These are phyloP conservation scores for Ampelocalamus luodianensis DNA, from an alignment of 176 grass and related monocot species.

Conservation along the genomic window DNA sequence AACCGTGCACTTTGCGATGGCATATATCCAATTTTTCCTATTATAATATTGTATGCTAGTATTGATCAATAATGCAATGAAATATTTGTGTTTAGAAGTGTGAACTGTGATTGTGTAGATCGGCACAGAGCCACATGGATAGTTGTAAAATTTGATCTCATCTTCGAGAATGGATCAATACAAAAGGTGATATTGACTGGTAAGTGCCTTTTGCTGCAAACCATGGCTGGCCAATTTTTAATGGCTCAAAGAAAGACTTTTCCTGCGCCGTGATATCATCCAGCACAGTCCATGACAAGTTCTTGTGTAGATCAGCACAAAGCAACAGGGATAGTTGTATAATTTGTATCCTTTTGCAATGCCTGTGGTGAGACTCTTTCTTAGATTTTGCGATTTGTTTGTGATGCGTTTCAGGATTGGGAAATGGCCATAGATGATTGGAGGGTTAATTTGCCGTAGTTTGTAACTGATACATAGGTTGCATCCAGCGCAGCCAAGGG, in stretches of 20 bases:
- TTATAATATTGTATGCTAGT: neutral
- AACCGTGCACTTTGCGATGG: too few relatives aligned
- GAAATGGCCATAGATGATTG: neutral
- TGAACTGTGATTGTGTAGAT: neutral
- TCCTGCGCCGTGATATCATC: too few relatives aligned
- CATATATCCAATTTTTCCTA: too few relatives aligned
- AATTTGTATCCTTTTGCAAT: neutral
- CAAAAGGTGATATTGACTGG: neutral
- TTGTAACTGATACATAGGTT: neutral
- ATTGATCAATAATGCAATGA: neutral
- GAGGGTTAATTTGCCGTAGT: neutral
- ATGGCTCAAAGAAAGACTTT: too few relatives aligned
- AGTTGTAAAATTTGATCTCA: neutral
- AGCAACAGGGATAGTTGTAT: neutral
- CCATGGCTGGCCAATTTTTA: too few relatives aligned
- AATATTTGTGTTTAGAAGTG: neutral
- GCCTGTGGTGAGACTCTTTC: neutral
- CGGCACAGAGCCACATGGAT: neutral
- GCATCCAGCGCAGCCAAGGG: neutral
- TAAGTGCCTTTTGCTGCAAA: too few relatives aligned
- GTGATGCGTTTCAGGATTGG: neutral
- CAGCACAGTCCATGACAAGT: too few relatives aligned
- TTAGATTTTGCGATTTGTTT: neutral
- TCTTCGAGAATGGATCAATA: neutral
- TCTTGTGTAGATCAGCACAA: neutral